A percentile compares a stretch with the other conserved stretches of the same genome.
These are phyloP conservation scores for Aspergillus leporis DNA, from an alignment of 495 filamentous ascomycete species.

Conservation along the genomic window DNA sequence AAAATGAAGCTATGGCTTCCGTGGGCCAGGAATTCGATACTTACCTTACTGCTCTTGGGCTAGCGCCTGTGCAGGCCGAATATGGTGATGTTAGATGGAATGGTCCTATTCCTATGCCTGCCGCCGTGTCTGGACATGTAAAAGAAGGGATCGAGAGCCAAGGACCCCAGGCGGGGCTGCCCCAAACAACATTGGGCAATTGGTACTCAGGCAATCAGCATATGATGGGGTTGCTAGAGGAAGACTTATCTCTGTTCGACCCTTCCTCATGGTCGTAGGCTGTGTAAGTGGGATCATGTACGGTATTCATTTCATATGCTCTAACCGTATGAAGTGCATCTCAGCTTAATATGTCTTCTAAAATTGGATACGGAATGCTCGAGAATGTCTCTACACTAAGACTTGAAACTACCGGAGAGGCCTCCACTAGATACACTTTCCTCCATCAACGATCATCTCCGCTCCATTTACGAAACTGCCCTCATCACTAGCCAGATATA, in stretches of 20 bases:
- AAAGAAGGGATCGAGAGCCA: conserved; percentile 12
- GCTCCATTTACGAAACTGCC: conserved; percentile 69
- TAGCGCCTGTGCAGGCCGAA: conserved; percentile 48
- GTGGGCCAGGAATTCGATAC: conserved; percentile 64
- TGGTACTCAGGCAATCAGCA: conserved; percentile 70
- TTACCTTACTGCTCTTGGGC: conserved; percentile 62
- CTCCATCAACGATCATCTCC: conserved; percentile 45
- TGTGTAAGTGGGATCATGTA: neutral
- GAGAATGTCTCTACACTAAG: neutral
- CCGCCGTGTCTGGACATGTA: conserved; percentile 17
- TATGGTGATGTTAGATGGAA: conserved; percentile 18
- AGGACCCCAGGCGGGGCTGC: conserved; percentile 17
- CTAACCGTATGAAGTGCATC: neutral
- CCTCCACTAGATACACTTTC: conserved; percentile 32
- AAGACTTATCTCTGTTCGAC: conserved; percentile 57
- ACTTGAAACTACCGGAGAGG: neutral
- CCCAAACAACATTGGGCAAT: conserved; percentile 53
- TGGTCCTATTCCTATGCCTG: conserved; percentile 8
- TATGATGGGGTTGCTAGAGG: conserved; percentile 63
- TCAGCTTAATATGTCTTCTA: neutral
- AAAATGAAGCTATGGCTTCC: conserved; percentile 45
- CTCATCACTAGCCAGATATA: conserved; percentile 68
- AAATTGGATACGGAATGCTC: neutral
- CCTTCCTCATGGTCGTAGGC: conserved; percentile 21
- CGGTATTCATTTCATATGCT: neutral